Base-by-base conservation (phyloP, 805 yeast species). In the Suhomyces sp. region DNA sequence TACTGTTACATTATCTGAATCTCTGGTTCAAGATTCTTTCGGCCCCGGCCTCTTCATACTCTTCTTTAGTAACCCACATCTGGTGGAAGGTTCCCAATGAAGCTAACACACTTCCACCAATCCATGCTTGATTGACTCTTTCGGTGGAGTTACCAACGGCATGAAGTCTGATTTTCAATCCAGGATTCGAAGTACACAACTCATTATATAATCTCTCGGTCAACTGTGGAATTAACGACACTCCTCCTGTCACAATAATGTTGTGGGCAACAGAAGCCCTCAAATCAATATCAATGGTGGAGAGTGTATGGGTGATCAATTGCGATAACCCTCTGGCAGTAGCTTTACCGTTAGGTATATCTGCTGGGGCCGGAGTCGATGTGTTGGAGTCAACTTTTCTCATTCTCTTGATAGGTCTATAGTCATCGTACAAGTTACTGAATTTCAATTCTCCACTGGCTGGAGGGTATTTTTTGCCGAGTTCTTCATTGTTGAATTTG, bases 11-110 rank as follows among this genome's bases (percentile, higher is more conserved):
- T 57, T 57, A 91, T 71, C 96, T 85, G 70, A 91, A 91, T 71
- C 97, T 80, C 68, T 87, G 93, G 52, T 82, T 82, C 53, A 90
- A 79, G 52, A 92, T 77, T 66, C 90, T 83, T 52, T 89, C 94
- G 10, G 85, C 84, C 5, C 97, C 97, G 24, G 85, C 90, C 68
- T 92, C 97, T 56, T 89, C 90, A 61, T 86, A 88, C 69, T 92
- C 97, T 58, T 82, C 83, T 63, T 84, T 86, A 42, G 92, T 87
- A 2, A 92, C 96, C 97, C 97, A 92, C 72, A 88, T 74, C 69
- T 92, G 97, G 68, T 92, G 97, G 78, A 92, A 92, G 2, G 97
- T 89, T 33, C 97, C 97, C 60, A 92, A 77, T 49, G 94, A 86
- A 5, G 96, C 84, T 52, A 92, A 73, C 38, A 92, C 91, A 58